phyloP scores from a whole-genome alignment of 2,329 filamentous ascomycete species.

The Scytalidium sp. region DNA sequence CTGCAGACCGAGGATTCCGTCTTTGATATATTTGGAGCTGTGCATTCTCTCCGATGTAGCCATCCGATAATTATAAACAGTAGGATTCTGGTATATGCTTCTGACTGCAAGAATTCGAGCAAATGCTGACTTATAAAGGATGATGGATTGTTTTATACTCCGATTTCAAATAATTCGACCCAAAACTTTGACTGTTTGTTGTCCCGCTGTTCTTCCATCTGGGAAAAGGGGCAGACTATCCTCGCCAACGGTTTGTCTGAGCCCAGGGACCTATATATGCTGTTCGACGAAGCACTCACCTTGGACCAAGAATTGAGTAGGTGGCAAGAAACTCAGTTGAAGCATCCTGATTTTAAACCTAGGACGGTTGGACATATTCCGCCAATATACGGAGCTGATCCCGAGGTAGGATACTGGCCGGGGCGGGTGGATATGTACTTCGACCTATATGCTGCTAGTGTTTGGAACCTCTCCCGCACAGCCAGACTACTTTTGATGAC shows the following conservation, averaged over 20 bases:
- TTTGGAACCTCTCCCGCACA: conserved; percentile 53
- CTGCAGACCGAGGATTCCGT: conserved; percentile 9
- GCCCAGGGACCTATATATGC: background rate
- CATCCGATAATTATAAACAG: background rate
- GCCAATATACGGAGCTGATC: background rate
- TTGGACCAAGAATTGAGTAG: conserved; percentile 4
- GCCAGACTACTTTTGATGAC: conserved; percentile 49
- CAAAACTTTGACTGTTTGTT: no score
- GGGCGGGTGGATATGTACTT: conserved; percentile 55
- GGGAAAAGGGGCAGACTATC: background rate
- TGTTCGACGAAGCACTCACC: conserved; percentile 4
- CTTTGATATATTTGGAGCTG: conserved; percentile 4
- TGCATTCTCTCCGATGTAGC: background rate
- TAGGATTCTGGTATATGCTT: background rate
- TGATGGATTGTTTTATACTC: background rate
- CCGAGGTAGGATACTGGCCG: conserved; percentile 49
- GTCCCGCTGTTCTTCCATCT: background rate
- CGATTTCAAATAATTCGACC: background rate
- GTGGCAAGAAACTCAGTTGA: conserved; percentile 12
- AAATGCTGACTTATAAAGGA: background rate
- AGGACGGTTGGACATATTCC: conserved; percentile 7
- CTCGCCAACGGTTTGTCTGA: background rate
- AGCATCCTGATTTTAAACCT: conserved; percentile 13
- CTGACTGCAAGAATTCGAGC: background rate
- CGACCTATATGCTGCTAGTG: conserved; percentile 53